Base-by-base conservation (phyloP, 768 basidiomycete genomes). In the Boletellus ananiceps region DNA sequence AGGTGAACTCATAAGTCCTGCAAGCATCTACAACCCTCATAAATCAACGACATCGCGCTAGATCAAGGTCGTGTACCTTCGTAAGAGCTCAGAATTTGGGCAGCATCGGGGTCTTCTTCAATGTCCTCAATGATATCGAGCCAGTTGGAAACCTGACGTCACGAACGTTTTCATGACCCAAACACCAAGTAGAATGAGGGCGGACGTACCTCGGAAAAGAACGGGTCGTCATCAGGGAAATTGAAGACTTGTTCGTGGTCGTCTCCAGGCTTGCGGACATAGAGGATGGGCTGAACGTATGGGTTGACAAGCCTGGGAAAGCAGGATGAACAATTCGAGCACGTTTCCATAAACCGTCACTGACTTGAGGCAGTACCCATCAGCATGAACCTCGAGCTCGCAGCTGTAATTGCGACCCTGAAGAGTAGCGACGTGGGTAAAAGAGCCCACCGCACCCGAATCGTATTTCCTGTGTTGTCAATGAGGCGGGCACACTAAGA, bases 361-460 rank as follows among this genome's bases (percentile, higher is more conserved):
- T 49, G 56, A 88, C 88, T 88, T 91, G 54, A 91, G 75, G 59
- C 74, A 82, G 72, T 92, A 96, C 8, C 95, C 95, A 65, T 98
- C 95, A 37, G 91, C 91, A 69, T 86, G 91, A 36, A 95, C 84
- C 65, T 95, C 93, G 36, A 97, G 75, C 72, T 95, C 93, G 65
- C 93, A 96, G 61, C 90, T 90, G 70, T 97, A 98, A 64, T 93
- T 82, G 57, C 75, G 82, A 44, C 93, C 95, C 65, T 99, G 95
- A 35, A 99, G 82, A 19, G 89, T 88, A 47, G 88, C 88, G 37
- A 90, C 77, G 61, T 99, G 95, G 3, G 82, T 89, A 69, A 99
- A 86, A 50, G 81, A 86, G 19, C 96, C 95, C 29, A 97, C 88
- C 32, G 93, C 95, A 12, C 95, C 95, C 49, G 80, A 91, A 53